Conservation (phyloP, 1,139 yeast species). For the Trichomonascaceae sp. region DNA sequence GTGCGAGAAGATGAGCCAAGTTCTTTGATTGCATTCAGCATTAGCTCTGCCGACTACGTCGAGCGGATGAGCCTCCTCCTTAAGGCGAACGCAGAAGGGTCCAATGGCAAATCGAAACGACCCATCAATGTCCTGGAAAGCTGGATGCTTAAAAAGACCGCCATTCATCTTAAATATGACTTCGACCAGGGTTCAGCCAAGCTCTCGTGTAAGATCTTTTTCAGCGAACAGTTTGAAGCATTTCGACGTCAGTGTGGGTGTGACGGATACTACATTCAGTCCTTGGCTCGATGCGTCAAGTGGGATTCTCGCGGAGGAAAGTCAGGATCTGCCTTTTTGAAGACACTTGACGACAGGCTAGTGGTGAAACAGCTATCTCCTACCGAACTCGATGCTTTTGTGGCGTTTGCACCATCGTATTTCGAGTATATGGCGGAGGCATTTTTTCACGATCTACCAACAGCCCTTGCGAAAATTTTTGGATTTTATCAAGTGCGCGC, state of each 20-base stretch:
- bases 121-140: slow-evolving; percentile 34
- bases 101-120: neutral
- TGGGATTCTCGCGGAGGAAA: slow-evolving; percentile 98
- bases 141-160: slow-evolving; percentile 66
- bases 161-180: slow-evolving; percentile 79
- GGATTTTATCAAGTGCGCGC: slow-evolving; percentile 93
- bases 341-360: slow-evolving; percentile 80
- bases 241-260: slow-evolving; percentile 74
- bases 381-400: slow-evolving; percentile 84
- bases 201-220: slow-evolving; percentile 85
- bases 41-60: slow-evolving; percentile 71
- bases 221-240: slow-evolving; percentile 94
- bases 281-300: slow-evolving; percentile 81
- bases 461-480: slow-evolving; percentile 85
- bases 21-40: slow-evolving; percentile 83
- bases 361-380: slow-evolving; percentile 83
- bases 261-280: slow-evolving; percentile 65
- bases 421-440: slow-evolving; percentile 95
- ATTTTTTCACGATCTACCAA: slow-evolving; percentile 84
- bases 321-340: slow-evolving; percentile 87
- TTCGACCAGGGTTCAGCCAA: slow-evolving; percentile 76
- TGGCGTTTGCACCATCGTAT: slow-evolving; percentile 90
- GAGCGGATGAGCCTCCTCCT: slow-evolving; percentile 35
- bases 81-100: slow-evolving; percentile 1
- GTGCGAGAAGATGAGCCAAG: slow-evolving; percentile 96